Conservation (phyloP, 2,329 filamentous ascomycete genomes). For the Didymella exigua region DNA sequence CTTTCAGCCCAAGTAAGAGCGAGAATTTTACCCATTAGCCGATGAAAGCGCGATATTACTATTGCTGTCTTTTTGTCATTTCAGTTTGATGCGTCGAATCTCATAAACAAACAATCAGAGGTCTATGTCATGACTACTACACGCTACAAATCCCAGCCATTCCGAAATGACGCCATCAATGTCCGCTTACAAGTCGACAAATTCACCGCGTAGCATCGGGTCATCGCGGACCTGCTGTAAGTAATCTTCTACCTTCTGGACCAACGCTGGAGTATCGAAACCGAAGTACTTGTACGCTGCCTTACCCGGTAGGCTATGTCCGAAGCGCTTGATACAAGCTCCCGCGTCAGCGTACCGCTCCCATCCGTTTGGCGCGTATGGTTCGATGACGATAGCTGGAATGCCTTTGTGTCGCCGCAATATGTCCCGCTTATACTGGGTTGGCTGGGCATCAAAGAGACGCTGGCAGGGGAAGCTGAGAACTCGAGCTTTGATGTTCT, state of each 20-base stretch:
- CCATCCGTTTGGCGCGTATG: conserved; percentile 64
- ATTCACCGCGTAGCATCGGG: conserved; percentile 40
- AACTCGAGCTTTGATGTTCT: conserved; percentile 52
- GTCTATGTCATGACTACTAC: background rate
- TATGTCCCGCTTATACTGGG: conserved; percentile 55
- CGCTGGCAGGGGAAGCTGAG: conserved; percentile 59
- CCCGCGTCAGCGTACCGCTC: conserved; percentile 66
- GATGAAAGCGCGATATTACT: too few relatives aligned
- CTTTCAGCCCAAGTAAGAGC: too few relatives aligned
- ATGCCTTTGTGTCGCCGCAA: conserved; percentile 50
- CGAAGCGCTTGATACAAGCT: conserved; percentile 60
- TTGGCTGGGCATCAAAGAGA: conserved; percentile 55
- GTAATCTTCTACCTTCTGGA: conserved; percentile 48
- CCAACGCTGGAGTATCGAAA: conserved; percentile 56
- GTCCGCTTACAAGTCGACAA: conserved; percentile 36
- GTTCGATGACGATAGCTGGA: conserved; percentile 64
- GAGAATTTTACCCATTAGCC: too few relatives aligned
- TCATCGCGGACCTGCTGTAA: conserved; percentile 47
- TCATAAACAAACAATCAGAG: background rate
- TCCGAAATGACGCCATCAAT: background rate
- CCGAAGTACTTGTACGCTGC: conserved; percentile 63
- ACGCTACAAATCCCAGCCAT: background rate
- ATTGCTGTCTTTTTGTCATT: too few relatives aligned
- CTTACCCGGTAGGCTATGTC: conserved; percentile 61
- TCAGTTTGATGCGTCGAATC: too few relatives aligned